Evolutionary conservation across 2,329 filamentous ascomycete species (phyloP).

Genomic region (Fusarium guadeloupense): DNA sequence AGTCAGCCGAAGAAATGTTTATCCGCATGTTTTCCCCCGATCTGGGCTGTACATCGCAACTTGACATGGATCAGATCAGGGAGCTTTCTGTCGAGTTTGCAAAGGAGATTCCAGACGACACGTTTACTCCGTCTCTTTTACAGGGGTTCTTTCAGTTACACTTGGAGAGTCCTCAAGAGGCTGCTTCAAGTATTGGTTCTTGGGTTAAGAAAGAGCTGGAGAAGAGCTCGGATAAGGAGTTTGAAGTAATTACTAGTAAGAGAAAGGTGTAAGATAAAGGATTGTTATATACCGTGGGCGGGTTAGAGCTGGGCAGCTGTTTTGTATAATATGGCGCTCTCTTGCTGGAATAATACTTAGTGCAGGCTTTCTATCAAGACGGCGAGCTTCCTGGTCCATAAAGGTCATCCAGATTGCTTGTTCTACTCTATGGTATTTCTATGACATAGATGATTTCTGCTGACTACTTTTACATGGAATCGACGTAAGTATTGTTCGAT

Average conservation of each 20-base stretch:
- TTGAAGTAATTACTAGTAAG: constrained; percentile 40
- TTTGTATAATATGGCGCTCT: background rate
- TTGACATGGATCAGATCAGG: constrained; percentile 44
- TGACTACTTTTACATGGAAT: too few relatives aligned
- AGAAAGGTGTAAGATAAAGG: constrained; percentile 23
- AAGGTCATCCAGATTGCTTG: too few relatives aligned
- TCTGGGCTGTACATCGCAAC: constrained; percentile 37
- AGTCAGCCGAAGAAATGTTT: constrained; percentile 58
- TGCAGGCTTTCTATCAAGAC: too few relatives aligned
- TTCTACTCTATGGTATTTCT: too few relatives aligned
- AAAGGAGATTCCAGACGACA: constrained; percentile 58
- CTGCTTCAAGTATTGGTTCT: constrained; percentile 45
- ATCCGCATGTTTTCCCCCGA: constrained; percentile 56
- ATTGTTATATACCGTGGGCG: background rate
- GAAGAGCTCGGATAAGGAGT: constrained; percentile 43
- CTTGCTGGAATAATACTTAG: background rate
- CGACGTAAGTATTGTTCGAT: too few relatives aligned
- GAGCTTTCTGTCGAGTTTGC: constrained; percentile 65
- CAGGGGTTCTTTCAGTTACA: constrained; percentile 60
- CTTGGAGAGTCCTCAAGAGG: constrained; percentile 51
- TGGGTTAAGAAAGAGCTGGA: constrained; percentile 52
- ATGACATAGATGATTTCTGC: too few relatives aligned
- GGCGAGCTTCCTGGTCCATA: too few relatives aligned
- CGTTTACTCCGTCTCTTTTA: constrained; percentile 59
- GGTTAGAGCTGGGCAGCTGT: background rate